Percentiles rank a stretch among this genome's conserved stretches.
These are phyloP conservation scores for Zhuliangozyma parablackwelliae DNA, from an alignment of 1,139 yeast species.

Conservation along the genomic window DNA sequence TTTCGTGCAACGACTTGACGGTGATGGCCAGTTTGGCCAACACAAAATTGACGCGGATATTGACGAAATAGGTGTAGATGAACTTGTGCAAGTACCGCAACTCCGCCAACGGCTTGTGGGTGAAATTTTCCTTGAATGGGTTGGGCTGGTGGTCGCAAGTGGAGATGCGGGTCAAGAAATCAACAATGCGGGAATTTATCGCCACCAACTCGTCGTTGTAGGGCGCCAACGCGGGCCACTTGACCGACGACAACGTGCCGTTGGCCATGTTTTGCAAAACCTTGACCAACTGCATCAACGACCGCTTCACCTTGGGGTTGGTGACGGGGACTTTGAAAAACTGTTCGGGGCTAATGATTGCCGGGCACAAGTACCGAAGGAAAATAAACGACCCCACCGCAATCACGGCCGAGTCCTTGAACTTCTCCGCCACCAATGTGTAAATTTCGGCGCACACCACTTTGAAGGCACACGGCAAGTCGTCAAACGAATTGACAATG, in stretches of 20 bases:
- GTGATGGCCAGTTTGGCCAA: constrained; percentile 19
- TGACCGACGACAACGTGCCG: constrained; percentile 56
- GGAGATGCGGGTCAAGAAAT: constrained; percentile 37
- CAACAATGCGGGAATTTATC: constrained; percentile 42
- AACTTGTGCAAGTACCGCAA: constrained; percentile 61
- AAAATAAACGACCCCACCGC: constrained; percentile 90
- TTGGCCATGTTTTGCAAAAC: constrained; percentile 86
- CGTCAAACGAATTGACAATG: constrained; percentile 51
- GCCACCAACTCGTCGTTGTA: constrained; percentile 39
- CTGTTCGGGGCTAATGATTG: constrained; percentile 84
- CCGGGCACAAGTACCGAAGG: constrained; percentile 84
- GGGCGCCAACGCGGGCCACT: constrained; percentile 52
- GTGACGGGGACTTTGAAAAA: constrained; percentile 45
- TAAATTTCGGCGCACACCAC: constrained; percentile 73
- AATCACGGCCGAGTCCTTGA: constrained; percentile 61
- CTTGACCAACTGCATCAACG: constrained; percentile 78
- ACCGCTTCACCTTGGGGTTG: constrained; percentile 55
- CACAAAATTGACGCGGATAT: constrained; percentile 43
- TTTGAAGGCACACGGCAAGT: constrained; percentile 70
- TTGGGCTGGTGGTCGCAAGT: constrained; percentile 14
- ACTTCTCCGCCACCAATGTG: constrained; percentile 56
- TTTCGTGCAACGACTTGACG: constrained; percentile 19
- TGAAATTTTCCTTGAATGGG: constrained; percentile 21
- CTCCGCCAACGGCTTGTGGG: constrained; percentile 38
- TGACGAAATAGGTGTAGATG: constrained; percentile 56